Evolutionary conservation across 2,329 filamentous ascomycete species (phyloP).

Genomic region (Botryosphaeria dothidea): DNA sequence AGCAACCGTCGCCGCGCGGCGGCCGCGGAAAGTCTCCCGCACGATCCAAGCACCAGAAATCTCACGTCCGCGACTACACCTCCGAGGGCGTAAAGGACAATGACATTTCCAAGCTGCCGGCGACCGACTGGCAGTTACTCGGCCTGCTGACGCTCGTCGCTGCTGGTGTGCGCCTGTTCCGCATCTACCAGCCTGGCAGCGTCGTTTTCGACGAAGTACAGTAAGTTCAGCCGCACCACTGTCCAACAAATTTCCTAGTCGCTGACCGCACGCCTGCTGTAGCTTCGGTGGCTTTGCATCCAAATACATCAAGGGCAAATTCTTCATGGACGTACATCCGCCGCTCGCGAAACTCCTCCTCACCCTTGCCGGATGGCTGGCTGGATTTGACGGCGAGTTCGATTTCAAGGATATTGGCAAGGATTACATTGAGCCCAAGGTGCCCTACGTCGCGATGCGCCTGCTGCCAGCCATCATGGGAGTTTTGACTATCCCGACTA

Average conservation of each 20-base stretch:
- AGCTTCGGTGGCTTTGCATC: slow-evolving; percentile 97
- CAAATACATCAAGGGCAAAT: slow-evolving; percentile 98
- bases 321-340: slow-evolving; percentile 99
- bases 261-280: slow-evolving; percentile 19
- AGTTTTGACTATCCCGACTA: slow-evolving; percentile 82
- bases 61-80: slow-evolving; percentile 58
- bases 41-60: slow-evolving; percentile 34
- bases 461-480: slow-evolving; percentile 88
- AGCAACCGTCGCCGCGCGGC: slow-evolving; percentile 24
- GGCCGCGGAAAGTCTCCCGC: slow-evolving; percentile 37
- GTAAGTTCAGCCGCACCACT: slow-evolving; percentile 58
- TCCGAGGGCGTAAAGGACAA: slow-evolving; percentile 83
- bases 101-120: slow-evolving; percentile 85
- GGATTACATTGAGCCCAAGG: slow-evolving; percentile 91
- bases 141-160: slow-evolving; percentile 72
- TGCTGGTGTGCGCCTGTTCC: slow-evolving; percentile 80
- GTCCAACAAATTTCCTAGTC: not conserved
- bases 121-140: slow-evolving; percentile 79
- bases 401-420: slow-evolving; percentile 99
- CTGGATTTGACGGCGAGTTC: slow-evolving; percentile 92
- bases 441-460: slow-evolving; percentile 98
- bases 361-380: slow-evolving; percentile 89
- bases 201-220: slow-evolving; percentile 99
- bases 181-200: slow-evolving; percentile 93
- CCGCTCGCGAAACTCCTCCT: slow-evolving; percentile 96